phyloP scores from a whole-genome alignment of 2,329 filamentous ascomycete genomes.

The Biscogniauxia mediterranea region DNA sequence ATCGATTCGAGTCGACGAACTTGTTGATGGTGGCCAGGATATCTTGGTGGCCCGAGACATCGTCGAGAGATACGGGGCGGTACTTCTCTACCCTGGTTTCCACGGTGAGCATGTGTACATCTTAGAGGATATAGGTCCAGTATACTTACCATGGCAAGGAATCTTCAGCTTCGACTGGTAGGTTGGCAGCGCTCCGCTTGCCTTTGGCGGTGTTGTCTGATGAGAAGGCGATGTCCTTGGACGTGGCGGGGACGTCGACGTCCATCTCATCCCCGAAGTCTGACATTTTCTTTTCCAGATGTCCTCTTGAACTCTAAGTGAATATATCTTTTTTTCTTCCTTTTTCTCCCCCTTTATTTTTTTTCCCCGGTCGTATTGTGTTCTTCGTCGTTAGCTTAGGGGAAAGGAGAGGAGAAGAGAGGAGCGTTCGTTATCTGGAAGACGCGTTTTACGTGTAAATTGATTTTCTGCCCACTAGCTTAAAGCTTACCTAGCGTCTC shows the following conservation, averaged over 20 bases:
- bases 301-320: too few relatives aligned
- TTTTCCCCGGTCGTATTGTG: too few relatives aligned
- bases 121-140: neutral
- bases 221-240: slow-evolving; percentile 63
- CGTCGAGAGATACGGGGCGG: slow-evolving; percentile 79
- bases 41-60: slow-evolving; percentile 95
- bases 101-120: slow-evolving; percentile 32
- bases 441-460: neutral
- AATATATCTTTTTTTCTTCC: too few relatives aligned
- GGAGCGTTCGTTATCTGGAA: neutral
- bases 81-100: slow-evolving; percentile 84
- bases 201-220: slow-evolving; percentile 76
- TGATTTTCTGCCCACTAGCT: neutral
- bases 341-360: too few relatives aligned
- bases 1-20: slow-evolving; percentile 89
- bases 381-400: too few relatives aligned
- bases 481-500: neutral
- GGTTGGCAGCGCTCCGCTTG: slow-evolving; percentile 87
- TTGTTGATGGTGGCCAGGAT: slow-evolving; percentile 97
- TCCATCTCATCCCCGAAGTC: slow-evolving; percentile 63
- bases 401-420: neutral
- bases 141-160: slow-evolving; percentile 77
- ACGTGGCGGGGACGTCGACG: slow-evolving; percentile 48
- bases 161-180: slow-evolving; percentile 92
- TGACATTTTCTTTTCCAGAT: slow-evolving; percentile 43